phyloP scores from a whole-genome alignment of 1,139 yeast genomes.

The Pichia sp. region DNA sequence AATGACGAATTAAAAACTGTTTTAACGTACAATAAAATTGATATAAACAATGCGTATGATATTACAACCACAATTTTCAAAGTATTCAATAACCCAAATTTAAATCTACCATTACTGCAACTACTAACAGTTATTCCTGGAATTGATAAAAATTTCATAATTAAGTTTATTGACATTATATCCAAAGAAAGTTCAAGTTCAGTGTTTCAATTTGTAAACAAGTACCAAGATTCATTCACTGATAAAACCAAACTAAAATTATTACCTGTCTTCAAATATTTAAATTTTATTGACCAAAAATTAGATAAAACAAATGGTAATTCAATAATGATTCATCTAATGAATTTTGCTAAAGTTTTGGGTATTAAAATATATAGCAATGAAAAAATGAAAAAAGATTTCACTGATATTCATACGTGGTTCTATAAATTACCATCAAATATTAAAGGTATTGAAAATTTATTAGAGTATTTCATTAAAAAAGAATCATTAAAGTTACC shows the following conservation, averaged over 20 bases:
- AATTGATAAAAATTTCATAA: slow-evolving; percentile 2
- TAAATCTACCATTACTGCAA: slow-evolving; percentile 3
- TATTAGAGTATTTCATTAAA: slow-evolving; percentile 6
- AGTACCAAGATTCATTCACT: slow-evolving; percentile 8
- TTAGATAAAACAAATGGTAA: slow-evolving; percentile 4
- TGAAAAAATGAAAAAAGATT: slow-evolving; percentile 3
- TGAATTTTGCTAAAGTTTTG: slow-evolving; percentile 3
- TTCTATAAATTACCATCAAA: neutral
- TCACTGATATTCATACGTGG: slow-evolving; percentile 3
- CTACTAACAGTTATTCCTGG: slow-evolving; percentile 6
- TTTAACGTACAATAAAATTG: neutral
- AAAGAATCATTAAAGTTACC: neutral
- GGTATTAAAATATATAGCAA: neutral
- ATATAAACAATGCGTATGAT: neutral
- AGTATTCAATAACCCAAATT: slow-evolving; percentile 2
- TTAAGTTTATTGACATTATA: slow-evolving; percentile 2
- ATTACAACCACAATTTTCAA: neutral
- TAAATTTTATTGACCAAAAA: slow-evolving; percentile 1
- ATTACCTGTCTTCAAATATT: slow-evolving; percentile 1
- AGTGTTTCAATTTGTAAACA: slow-evolving; percentile 4
- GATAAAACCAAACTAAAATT: slow-evolving; percentile 2
- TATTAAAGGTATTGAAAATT: neutral
- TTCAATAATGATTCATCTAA: slow-evolving; percentile 9
- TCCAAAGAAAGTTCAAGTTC: neutral
- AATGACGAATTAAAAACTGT: neutral